Evolutionary conservation across 345 rosid species (phyloP).

Genomic region (Dimocarpus longan): DNA sequence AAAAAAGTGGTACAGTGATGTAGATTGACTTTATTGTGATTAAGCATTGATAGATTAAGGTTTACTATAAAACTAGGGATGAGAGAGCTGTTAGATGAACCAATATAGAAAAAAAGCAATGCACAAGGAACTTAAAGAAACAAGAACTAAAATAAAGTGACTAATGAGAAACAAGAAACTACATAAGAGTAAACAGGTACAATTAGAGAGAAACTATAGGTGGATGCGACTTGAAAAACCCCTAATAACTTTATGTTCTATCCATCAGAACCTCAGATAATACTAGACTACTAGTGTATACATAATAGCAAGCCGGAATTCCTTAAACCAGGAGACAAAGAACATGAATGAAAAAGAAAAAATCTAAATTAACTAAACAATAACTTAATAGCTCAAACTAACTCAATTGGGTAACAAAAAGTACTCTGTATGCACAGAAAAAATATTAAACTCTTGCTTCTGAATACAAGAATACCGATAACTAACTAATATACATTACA

Average conservation of each 20-base stretch:
- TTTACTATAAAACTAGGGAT: not conserved
- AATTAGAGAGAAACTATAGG: not conserved
- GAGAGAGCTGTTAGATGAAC: not conserved
- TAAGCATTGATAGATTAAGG: not conserved
- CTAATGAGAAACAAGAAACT: not conserved
- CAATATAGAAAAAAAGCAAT: not conserved
- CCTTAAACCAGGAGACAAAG: not conserved
- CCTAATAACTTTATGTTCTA: not conserved
- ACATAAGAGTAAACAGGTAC: not conserved
- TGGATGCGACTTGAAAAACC: not conserved
- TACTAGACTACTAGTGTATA: not conserved
- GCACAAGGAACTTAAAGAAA: not conserved
- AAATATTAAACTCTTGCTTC: not conserved
- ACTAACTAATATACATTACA: not conserved
- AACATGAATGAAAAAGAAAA: not conserved
- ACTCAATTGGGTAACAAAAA: not conserved
- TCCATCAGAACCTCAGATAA: not conserved
- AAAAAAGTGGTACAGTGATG: not conserved
- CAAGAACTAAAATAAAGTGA: not conserved
- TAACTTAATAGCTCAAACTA: too few species aligned
- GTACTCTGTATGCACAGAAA: not conserved
- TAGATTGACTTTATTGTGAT: not conserved
- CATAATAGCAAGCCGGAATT: not conserved
- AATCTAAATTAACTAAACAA: not conserved
- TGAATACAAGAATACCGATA: not conserved